Evolutionary conservation across 2,329 filamentous ascomycete species (phyloP).

Genomic region (Fusarium neocosmosporiellum): DNA sequence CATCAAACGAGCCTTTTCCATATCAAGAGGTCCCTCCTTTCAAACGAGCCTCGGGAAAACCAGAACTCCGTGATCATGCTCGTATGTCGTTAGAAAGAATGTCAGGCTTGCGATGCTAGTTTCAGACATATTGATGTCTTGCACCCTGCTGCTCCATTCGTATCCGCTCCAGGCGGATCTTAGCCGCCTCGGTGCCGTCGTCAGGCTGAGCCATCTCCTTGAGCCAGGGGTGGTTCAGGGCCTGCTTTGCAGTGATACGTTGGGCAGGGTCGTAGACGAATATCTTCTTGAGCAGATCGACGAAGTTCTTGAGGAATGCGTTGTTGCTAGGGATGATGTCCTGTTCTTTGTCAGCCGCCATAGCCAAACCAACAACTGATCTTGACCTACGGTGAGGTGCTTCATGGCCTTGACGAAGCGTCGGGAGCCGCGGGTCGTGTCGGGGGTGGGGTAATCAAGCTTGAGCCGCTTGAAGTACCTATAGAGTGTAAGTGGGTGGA

Average conservation of each 20-base stretch:
- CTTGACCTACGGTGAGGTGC: slow-evolving; percentile 64
- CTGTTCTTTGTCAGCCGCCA: slow-evolving; percentile 50
- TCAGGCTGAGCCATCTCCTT: slow-evolving; percentile 71
- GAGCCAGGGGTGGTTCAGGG: slow-evolving; percentile 76
- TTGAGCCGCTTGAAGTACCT: slow-evolving; percentile 76
- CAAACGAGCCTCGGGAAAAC: slow-evolving; percentile 42
- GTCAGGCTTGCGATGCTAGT: slow-evolving; percentile 24
- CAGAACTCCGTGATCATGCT: slow-evolving; percentile 49
- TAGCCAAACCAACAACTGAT: background rate
- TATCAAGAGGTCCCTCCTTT: slow-evolving; percentile 31
- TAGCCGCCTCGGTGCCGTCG: slow-evolving; percentile 75
- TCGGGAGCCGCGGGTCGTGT: slow-evolving; percentile 72
- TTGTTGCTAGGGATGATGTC: slow-evolving; percentile 72
- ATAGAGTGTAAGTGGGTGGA: slow-evolving; percentile 40
- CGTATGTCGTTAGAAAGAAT: slow-evolving; percentile 45
- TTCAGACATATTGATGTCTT: slow-evolving; percentile 43
- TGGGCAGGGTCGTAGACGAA: slow-evolving; percentile 75
- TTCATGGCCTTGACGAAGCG: slow-evolving; percentile 81
- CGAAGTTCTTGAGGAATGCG: slow-evolving; percentile 70
- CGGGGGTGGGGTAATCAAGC: slow-evolving; percentile 72
- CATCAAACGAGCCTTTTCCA: slow-evolving; percentile 34
- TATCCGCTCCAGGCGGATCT: slow-evolving; percentile 68
- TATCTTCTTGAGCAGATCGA: slow-evolving; percentile 73
- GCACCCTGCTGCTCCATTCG: slow-evolving; percentile 53
- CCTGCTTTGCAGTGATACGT: slow-evolving; percentile 74